Percentiles rank a stretch among this genome's conserved stretches.
Conservation (phyloP, 1,139 yeast species). For the Kluyveromyces marxianus region DNA sequence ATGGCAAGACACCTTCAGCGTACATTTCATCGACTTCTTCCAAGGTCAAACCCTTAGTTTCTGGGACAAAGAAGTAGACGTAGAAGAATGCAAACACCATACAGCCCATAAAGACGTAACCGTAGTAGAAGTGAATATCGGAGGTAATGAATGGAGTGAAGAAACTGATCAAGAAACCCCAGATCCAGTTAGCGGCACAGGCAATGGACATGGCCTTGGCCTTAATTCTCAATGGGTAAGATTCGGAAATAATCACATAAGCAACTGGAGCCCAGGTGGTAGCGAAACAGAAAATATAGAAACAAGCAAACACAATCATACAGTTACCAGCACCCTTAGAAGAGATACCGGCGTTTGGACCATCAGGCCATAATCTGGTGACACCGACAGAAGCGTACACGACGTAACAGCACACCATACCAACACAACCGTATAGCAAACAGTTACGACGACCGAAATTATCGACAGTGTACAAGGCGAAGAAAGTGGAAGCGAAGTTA, state of each 20-base stretch:
- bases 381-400: constrained; percentile 59
- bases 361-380: constrained; percentile 46
- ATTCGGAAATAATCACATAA: constrained; percentile 65
- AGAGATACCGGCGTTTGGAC: constrained; percentile 23
- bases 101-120: constrained; percentile 72
- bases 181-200: constrained; percentile 65
- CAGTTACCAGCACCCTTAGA: constrained; percentile 57
- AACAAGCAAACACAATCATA: constrained; percentile 70
- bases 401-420: constrained; percentile 52
- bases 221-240: constrained; percentile 73
- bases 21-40: constrained; percentile 66
- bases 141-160: constrained; percentile 65
- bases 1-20: constrained; percentile 24
- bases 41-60: constrained; percentile 62
- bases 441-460: constrained; percentile 56
- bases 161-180: constrained; percentile 75
- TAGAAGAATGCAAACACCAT: constrained; percentile 51
- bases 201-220: no score
- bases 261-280: constrained; percentile 80
- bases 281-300: constrained; percentile 75
- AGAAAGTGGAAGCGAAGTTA: constrained; percentile 62
- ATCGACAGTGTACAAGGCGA: constrained; percentile 55
- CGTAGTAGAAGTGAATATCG: constrained; percentile 52
- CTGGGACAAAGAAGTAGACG: constrained; percentile 60
- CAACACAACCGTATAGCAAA: constrained; percentile 49